Evolutionary conservation across 345 rosid genomes (phyloP).

Genomic region (Salix viminalis): DNA sequence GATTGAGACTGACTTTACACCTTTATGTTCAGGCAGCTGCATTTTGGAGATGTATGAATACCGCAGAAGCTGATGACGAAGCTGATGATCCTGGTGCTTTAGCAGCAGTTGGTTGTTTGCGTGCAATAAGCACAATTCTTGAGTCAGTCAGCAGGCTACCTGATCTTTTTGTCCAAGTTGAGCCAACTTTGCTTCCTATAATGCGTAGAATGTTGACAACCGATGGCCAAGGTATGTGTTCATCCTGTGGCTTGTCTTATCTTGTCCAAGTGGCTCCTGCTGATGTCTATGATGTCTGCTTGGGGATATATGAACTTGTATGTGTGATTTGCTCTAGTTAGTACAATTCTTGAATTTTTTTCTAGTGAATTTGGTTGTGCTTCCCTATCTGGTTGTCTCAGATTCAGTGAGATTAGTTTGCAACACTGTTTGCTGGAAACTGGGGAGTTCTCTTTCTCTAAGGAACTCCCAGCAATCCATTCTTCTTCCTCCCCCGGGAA

Average conservation of each 20-base stretch:
- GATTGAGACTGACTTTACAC: neutral
- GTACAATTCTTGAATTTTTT: neutral
- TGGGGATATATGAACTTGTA: neutral
- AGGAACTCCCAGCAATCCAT: neutral
- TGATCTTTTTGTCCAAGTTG: constrained; percentile 77
- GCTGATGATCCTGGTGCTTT: constrained; percentile 87
- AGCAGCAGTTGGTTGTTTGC: constrained; percentile 95
- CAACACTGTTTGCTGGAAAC: too few species aligned
- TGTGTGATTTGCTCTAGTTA: neutral
- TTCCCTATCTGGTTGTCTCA: neutral
- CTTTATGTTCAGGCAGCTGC: constrained; percentile 67
- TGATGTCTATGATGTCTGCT: neutral
- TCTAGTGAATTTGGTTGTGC: neutral
- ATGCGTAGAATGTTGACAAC: constrained; percentile 93
- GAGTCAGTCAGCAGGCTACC: constrained; percentile 94
- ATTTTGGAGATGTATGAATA: constrained; percentile 92
- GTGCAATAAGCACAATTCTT: constrained; percentile 93
- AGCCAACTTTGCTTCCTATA: constrained; percentile 84
- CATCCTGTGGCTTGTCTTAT: neutral
- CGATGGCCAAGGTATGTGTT: constrained; percentile 79
- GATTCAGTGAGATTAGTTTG: neutral
- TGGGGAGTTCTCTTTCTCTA: neutral
- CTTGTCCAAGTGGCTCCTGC: neutral
- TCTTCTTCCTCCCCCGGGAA: neutral
- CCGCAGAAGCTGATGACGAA: constrained; percentile 81